Evolutionary conservation across 176 grass and related monocot genomes (phyloP), one percentile per base, ranked within the genome.

Genomic region (Pontederia paniculata): DNA sequence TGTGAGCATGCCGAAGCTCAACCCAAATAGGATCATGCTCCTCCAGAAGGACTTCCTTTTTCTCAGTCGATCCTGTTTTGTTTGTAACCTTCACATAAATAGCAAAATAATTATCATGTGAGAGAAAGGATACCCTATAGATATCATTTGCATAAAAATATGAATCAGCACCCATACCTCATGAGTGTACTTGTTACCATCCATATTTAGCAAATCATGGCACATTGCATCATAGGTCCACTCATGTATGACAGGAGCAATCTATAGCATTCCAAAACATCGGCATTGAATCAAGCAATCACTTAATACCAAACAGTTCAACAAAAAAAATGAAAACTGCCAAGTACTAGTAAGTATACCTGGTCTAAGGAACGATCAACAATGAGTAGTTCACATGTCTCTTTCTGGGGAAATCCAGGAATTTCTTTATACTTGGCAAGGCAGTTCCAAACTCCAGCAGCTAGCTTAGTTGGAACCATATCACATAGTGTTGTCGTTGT

Each of bases 211-310:
- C 69, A 97, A 77, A 76, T 97, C 93, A 54, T 90, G 93, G 62
- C 80, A 84, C 86, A 97, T 97, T 20, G 86, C 83, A 74, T 97
- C 93, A 59, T 90, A 97, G 23, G 86, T 97, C 93, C 93, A 97
- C 79, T 97, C 93, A 48, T 97, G 93, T 78, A 97, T 97, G 64
- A 90, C 77, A 42, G 93, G 93, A 54, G 93, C 80, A 76, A 97
- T 97, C 93, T 97, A 68, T 70, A 23, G 14, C 61, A 50, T 52
- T 45, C 13, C 62, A 22, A 21, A 48, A 53, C 59, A 48, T 11
- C n/a, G 14, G 23, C 2, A 37, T 37, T 65, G 41, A 66, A 71
- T 16, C 61, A 31, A 63, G 46, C 70, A 25, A 55, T 41, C 8
- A 23, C 50, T 4, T 64, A 72, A 2, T 55, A 18, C 17, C 9